phyloP scores from a whole-genome alignment of 108 stramenopile species.

The Schizochytrium sp. region DNA sequence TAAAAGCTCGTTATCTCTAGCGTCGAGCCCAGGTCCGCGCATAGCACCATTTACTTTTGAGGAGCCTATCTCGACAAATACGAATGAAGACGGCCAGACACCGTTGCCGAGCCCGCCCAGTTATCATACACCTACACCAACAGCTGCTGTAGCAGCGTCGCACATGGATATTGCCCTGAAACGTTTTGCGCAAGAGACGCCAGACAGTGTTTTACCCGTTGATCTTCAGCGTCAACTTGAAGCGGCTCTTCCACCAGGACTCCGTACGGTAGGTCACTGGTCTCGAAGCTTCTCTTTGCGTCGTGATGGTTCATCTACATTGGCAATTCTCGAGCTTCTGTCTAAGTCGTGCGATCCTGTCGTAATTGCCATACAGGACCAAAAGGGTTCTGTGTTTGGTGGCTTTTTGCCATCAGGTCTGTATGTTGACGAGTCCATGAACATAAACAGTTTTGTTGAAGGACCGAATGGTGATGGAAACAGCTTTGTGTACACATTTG shows the following conservation, averaged over 20 bases:
- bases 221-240: background rate
- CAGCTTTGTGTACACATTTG: slow-evolving; percentile 52
- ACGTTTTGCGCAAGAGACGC: background rate
- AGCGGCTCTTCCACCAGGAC: background rate
- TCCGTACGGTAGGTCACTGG: slow-evolving; percentile 8
- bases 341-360: background rate
- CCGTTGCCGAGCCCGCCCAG: background rate
- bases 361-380: slow-evolving; percentile 42
- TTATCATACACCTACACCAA: background rate
- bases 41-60: background rate
- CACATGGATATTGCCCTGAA: background rate
- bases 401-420: slow-evolving; percentile 44
- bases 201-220: background rate
- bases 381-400: background rate
- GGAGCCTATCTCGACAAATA: background rate
- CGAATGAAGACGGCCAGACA: background rate
- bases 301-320: slow-evolving; percentile 16
- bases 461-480: slow-evolving; percentile 50
- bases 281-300: slow-evolving; percentile 10
- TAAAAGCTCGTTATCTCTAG: background rate
- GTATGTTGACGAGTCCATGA: background rate
- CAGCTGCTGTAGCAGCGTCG: background rate
- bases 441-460: background rate
- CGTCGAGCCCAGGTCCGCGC: slow-evolving; percentile 1
- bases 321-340: background rate